Base-by-base conservation (phyloP, 2,329 filamentous ascomycete genomes). In the Macrophomina phaseolina region DNA sequence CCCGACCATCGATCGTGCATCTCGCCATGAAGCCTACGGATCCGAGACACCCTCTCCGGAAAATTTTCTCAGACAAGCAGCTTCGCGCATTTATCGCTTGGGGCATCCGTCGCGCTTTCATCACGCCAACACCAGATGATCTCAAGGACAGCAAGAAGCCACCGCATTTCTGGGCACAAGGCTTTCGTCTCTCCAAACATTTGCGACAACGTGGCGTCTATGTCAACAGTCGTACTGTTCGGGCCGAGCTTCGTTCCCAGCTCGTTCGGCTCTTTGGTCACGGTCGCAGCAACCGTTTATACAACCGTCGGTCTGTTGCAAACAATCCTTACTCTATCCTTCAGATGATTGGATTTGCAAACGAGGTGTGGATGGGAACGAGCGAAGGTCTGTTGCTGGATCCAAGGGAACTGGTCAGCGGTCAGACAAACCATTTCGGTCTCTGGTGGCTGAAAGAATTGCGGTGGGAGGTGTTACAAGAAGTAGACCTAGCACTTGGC, bases 1-100 rank as follows among this genome's bases (percentile, higher is more conserved):
- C 45, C 8, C 45, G 18, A 2, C n/a, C 45, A 6, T 23, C 52
- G 2, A 49, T 30, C n/a, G 5, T 51, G 28, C 16, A 36, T 16
- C 45, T 8, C 28, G 58, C 42, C 51, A 6, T 67, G 42, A n/a
- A 34, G 38, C 32, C 65, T 46, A 34, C 49, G 1, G 38, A 68
- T 4, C 67, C 56, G 36, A 16, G 30, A 2, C 75, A 78, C 55
- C 76, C 77, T 8, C 62, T 78, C 28, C 71, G 73, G 7, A 60
- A 67, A 30, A 67, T 79, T 1, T 76, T 78, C 36, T 68, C 69
- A 0, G 66, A 68, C 1, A 65, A 68, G 0, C 72, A 76, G 34
- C 70, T 73, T 18, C 74, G 76, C 64, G 76, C 65, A 3, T 68
- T 79, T 40, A 69, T 79, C 36, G 67, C 73, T 2, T 79, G 77